Conservation (phyloP, 306 rosid genomes). For the Sechiopsis laciniata region DNA sequence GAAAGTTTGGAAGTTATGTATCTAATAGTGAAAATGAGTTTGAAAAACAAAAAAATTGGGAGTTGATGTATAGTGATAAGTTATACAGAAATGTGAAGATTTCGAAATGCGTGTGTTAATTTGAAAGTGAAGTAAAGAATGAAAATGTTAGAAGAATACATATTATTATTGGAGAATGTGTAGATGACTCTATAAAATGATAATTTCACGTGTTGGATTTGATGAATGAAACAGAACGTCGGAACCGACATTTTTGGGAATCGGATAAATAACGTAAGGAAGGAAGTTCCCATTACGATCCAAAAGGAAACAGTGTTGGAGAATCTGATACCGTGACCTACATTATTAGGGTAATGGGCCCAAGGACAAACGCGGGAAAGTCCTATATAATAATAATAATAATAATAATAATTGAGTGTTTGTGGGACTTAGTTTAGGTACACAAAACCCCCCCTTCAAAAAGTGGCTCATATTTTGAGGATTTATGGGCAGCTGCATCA, state of each 20-base stretch:
- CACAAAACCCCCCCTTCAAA: no score
- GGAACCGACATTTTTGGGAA: conserved; percentile 5
- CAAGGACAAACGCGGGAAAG: neutral
- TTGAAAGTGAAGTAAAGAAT: no score
- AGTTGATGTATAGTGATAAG: no score
- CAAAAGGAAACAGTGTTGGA: neutral
- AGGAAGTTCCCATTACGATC: neutral
- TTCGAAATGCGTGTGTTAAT: no score
- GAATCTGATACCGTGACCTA: conserved; percentile 2
- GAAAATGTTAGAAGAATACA: no score
- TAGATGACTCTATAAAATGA: no score
- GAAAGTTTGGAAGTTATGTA: no score
- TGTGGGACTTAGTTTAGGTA: conserved; percentile 10
- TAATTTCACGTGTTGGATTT: neutral
- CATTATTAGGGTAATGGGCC: neutral
- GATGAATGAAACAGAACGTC: neutral
- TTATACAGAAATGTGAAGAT: no score
- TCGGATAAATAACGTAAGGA: neutral
- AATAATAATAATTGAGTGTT: neutral
- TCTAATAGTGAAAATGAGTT: no score
- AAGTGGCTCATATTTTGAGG: neutral
- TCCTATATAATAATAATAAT: neutral
- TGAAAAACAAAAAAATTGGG: no score
- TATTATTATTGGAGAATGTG: no score
- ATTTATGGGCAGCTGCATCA: neutral